Conservation (phyloP, 164 flowering plant genomes). For the Kalanchoe fedtschenkoi region DNA sequence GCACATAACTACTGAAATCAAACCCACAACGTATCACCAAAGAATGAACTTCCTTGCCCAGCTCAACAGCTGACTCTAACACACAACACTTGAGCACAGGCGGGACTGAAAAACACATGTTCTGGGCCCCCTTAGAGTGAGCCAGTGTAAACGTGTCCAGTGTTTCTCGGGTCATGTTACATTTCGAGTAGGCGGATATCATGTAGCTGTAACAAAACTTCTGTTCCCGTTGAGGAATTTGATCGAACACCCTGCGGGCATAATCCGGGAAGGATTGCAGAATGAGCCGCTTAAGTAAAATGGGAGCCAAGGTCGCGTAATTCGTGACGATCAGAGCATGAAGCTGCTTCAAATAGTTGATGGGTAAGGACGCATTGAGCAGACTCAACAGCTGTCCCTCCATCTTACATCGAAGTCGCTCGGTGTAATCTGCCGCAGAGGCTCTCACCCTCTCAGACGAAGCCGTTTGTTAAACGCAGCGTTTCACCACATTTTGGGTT, state of each 20-base stretch:
- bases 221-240: slow-evolving; percentile 28
- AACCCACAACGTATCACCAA: slow-evolving; percentile 23
- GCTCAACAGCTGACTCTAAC: slow-evolving; percentile 10
- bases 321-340: slow-evolving; percentile 25
- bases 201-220: slow-evolving; percentile 14
- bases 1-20: slow-evolving; percentile 21
- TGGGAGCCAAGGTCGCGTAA: slow-evolving; percentile 11
- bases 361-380: slow-evolving; percentile 13
- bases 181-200: slow-evolving; percentile 20
- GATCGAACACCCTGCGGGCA: slow-evolving; percentile 29
- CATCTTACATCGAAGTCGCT: no score
- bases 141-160: slow-evolving; percentile 19
- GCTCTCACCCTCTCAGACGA: no score
- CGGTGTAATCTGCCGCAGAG: no score
- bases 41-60: slow-evolving; percentile 36
- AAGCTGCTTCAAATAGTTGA: slow-evolving; percentile 25
- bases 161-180: slow-evolving; percentile 18
- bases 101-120: slow-evolving; percentile 19
- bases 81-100: slow-evolving; percentile 31
- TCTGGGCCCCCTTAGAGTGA: slow-evolving; percentile 12
- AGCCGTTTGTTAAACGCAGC: no score
- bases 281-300: slow-evolving; percentile 16
- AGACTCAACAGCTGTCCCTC: slow-evolving; percentile 16
- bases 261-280: slow-evolving; percentile 15
- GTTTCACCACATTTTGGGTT: no score